phyloP scores from a whole-genome alignment of 257 asterid genomes.

The Penstemon eatonii region DNA sequence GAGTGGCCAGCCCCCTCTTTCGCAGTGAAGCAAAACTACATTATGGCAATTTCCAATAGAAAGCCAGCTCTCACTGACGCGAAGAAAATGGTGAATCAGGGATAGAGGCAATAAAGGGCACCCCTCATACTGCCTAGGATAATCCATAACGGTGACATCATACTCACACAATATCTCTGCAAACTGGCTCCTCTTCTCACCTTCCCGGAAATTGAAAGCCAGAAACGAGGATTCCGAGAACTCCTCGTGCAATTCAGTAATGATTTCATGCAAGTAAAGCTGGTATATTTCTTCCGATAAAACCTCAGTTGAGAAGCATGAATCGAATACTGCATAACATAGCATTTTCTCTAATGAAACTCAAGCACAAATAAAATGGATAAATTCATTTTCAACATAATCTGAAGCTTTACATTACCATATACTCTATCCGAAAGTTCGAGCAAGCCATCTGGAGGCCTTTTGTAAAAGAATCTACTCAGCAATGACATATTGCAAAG shows the following conservation, averaged over 20 bases:
- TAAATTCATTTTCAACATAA: constrained; percentile 12
- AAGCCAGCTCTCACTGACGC: constrained; percentile 95
- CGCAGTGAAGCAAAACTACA: constrained; percentile 89
- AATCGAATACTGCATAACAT: constrained; percentile 82
- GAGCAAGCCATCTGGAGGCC: constrained; percentile 96
- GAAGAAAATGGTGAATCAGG: constrained; percentile 82
- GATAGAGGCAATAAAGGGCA: constrained; percentile 93
- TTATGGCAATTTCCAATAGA: constrained; percentile 70
- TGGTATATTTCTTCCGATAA: constrained; percentile 87
- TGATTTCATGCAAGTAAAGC: constrained; percentile 85
- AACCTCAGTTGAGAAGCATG: constrained; percentile 96
- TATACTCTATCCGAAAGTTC: constrained; percentile 89
- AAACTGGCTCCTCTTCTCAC: constrained; percentile 85
- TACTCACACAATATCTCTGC: constrained; percentile 81
- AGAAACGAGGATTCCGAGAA: constrained; percentile 88
- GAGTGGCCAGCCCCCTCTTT: constrained; percentile 95
- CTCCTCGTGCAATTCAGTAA: constrained; percentile 83
- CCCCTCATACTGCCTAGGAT: constrained; percentile 98
- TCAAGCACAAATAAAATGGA: neutral
- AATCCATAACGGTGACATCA: constrained; percentile 91
- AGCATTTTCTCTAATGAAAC: constrained; percentile 27
- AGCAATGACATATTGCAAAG: constrained; percentile 66
- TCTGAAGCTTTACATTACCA: constrained; percentile 45
- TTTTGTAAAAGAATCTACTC: constrained; percentile 89
- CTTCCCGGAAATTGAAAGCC: constrained; percentile 95